Evolutionary conservation across 2,329 filamentous ascomycete species (phyloP), one percentile per base, ranked within the genome.

Genomic region (Neobulgaria alba): DNA sequence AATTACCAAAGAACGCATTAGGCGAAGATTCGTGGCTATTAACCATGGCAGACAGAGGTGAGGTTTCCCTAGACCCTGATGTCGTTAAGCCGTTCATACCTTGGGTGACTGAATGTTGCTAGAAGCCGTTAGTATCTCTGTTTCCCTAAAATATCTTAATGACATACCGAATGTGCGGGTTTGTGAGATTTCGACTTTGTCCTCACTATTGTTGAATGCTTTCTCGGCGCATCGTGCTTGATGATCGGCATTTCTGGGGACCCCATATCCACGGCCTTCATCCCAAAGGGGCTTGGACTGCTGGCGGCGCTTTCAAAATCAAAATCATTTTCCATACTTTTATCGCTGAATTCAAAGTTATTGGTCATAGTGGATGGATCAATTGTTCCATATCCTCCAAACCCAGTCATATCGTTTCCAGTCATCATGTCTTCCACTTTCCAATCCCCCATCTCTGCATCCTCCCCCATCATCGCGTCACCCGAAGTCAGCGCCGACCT

Each of bases 251-350:
- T 69, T 5, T 55, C 56, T 29, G 57, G 57, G 16, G 67, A 71
- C 7, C 65, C 61, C 48, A 69, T 65, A 40, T 63, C 49, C 21
- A 50, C 41, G 10, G 43, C 35, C 26, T 43, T 42, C 33, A 43
- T 39, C 31, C 44, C 51, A 39, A 57, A 54, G 7, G 61, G 63
- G 41, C 66, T 68, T 4, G 77, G 74, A 45, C 74, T 81, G 50
- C 69, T 76, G 2, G 73, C 70, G 7, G 71, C 70, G 50, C 73
- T 75, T 12, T 72, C 69, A 53, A 80, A 79, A 48, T 77, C 71
- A 50, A 78, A 75, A 35, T 67, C 62, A 33, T 63, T 62, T 38
- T 69, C 63, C 63, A 72, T 67, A 38, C 65, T 65, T 49, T 64
- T 63, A 44, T 70, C 68, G 41, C 55, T 62, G 38, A 66, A 59